Base-by-base conservation (phyloP, 306 rosid genomes). In the Luffa acutangula region DNA sequence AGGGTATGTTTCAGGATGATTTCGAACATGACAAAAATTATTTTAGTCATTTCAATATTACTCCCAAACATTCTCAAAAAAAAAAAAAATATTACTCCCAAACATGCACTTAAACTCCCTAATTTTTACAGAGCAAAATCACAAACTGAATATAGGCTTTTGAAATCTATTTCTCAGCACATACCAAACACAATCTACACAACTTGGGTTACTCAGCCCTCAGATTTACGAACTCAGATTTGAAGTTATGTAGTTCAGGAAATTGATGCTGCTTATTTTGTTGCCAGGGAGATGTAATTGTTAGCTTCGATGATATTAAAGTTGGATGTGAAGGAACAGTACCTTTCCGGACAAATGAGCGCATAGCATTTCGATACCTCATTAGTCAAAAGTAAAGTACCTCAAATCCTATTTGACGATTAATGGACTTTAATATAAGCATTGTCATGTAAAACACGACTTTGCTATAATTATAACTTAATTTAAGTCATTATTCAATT, bases 281-380 rank as follows among this genome's bases (percentile, higher is more conserved):
- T 86, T 80, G 79, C 14, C 91, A 95, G 99, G 99, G 99, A 74
- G 97, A 95, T 79, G 97, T 95, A 78, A 95, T 95, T 89, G 93
- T 93, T 79, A 93, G 97, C 88, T 95, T 95, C 72, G 93, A 95
- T 87, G 91, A 78, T 83, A 81, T 93, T 63, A 90, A 79, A 78
- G 89, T 95, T 79, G 99, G 99, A 71, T 81, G 93, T 80, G 99
- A 95, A 87, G 99, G 99, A 82, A 95, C 99, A 49, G 92, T 95
- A 69, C 99, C 97, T 49, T 95, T 91, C 87, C 86, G 99, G 53
- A 81, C 97, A 51, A 90, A 90, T 76, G 99, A 93, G 85, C 93
- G 97, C 81, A 95, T 95, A 80, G 99, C 97, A 70, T 95, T 95
- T 81, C 91, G 93, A 83, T 95, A 82, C 87, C 97, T 95, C 72